Conservation (phyloP, 176 grass and related monocot species). For the Coix lacrymajobi region DNA sequence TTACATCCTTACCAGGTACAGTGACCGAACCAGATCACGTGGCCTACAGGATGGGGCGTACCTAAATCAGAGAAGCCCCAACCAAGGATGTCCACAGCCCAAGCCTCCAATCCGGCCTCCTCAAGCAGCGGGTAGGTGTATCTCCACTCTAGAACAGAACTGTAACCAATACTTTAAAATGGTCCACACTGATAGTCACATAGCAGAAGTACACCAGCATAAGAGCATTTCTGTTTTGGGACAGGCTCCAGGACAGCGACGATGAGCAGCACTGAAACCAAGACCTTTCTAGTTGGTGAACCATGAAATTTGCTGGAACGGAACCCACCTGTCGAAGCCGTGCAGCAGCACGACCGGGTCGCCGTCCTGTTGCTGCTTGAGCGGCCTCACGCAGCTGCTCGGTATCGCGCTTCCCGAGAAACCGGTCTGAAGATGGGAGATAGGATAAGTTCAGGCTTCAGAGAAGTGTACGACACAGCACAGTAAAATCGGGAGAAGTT, state of each 20-base stretch:
- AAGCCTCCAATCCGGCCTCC: constrained; percentile 76
- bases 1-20: constrained; percentile 16
- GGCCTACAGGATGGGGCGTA: neutral
- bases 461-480: neutral
- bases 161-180: constrained; percentile 45
- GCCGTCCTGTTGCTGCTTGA: constrained; percentile 35
- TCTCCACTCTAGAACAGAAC: constrained; percentile 99
- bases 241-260: neutral
- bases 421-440: constrained; percentile 43
- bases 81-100: constrained; percentile 97
- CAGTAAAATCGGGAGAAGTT: neutral
- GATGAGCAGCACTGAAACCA: neutral
- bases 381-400: constrained; percentile 92
- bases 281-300: neutral
- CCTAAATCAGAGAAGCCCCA: constrained; percentile 98
- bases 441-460: neutral
- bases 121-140: constrained; percentile 84
- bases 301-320: neutral
- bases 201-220: neutral
- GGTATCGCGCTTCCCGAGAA: constrained; percentile 52
- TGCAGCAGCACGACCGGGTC: constrained; percentile 89
- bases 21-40: neutral
- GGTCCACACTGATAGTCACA: neutral
- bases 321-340: constrained; percentile 80
- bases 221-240: neutral